Evolutionary conservation across 2,329 filamentous ascomycete genomes (phyloP), one percentile per base, ranked within the genome.

Genomic region (Talaromyces verruculosus): DNA sequence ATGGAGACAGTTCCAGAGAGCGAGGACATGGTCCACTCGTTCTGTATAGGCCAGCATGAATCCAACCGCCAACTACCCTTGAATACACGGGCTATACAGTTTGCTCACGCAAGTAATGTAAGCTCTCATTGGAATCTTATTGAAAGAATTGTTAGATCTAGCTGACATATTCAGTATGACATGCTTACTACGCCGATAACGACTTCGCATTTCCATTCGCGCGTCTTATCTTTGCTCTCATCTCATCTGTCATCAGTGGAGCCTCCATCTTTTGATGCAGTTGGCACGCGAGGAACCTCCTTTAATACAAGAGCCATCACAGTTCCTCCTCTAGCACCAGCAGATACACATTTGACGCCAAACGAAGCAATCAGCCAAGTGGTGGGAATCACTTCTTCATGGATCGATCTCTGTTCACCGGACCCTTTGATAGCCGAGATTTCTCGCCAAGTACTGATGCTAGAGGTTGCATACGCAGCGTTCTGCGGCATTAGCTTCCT

Each of bases 381-480:
- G 67, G 85, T 96, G 59, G 91, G 88, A 15, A 89, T 90, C 66
- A 88, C 88, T n/a, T 97, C 93, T 77, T 87, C 92, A 5, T 98
- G 94, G 94, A 94, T 97, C 70, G 93, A 98, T 75, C 81, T 98
- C 13, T 90, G 89, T 72, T 96, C 93, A 2, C 81, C 88, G 1
- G 90, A 97, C 76, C 91, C 93, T 6, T 79, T 94, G 68, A 89
- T 98, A 68, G 88, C 92, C 7, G 91, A 91, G 76, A 85, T 98
- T 66, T 97, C 94, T 41, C 88, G 91, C 53, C 94, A 97, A 79
- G 91, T 96, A 6, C 83, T 99, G 69, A 93, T 93, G 75, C 84
- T 97, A 45, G 95, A 99, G 76, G 86, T 98, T 58, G 91, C 92
- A 59, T 99, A 97, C 79, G 95, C 96, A 69, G 93, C 92, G 68